A percentile compares a stretch with the other conserved stretches of the same genome.
These are phyloP conservation scores for Raffaelea arxii DNA, from an alignment of 2,329 filamentous ascomycete species.

Conservation along the genomic window DNA sequence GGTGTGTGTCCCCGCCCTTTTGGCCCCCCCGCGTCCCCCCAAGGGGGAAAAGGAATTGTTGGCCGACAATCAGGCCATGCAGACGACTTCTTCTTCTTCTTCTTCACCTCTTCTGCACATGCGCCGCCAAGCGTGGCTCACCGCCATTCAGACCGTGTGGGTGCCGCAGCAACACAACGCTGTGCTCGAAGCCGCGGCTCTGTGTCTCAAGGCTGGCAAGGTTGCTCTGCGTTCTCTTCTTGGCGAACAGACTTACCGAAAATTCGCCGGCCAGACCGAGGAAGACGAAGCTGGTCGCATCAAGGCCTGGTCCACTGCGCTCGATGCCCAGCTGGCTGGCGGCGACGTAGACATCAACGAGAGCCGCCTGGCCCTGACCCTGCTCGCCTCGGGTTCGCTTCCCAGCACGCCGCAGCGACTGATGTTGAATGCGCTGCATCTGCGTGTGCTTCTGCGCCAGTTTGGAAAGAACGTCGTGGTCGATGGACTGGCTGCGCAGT, in stretches of 20 bases:
- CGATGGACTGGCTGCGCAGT: conserved; percentile 59
- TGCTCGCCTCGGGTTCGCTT: conserved; percentile 80
- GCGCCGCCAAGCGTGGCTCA: conserved; percentile 83
- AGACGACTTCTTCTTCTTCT: neutral
- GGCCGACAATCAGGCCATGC: conserved; percentile 21
- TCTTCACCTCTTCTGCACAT: conserved; percentile 46
- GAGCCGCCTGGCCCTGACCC: conserved; percentile 72
- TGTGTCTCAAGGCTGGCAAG: conserved; percentile 72
- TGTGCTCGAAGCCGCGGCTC: conserved; percentile 71
- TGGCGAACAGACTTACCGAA: conserved; percentile 66
- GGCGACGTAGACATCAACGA: conserved; percentile 85
- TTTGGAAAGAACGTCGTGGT: conserved; percentile 55
- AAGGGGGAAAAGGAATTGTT: conserved; percentile 31
- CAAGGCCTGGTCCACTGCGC: conserved; percentile 86
- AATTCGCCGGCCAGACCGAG: conserved; percentile 68
- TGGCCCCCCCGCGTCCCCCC: conserved; percentile 46
- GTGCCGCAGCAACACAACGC: conserved; percentile 83
- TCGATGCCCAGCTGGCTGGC: conserved; percentile 86
- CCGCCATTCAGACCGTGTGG: conserved; percentile 85
- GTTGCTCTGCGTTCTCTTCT: conserved; percentile 70
- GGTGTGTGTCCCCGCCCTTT: conserved; percentile 44
- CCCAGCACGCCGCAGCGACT: conserved; percentile 73
- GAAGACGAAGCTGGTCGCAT: conserved; percentile 80
- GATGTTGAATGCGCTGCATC: conserved; percentile 87
- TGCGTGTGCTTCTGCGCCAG: conserved; percentile 82